Base-by-base conservation (phyloP, 352 stramenopile genomes). In the Globisporangium perplexum region DNA sequence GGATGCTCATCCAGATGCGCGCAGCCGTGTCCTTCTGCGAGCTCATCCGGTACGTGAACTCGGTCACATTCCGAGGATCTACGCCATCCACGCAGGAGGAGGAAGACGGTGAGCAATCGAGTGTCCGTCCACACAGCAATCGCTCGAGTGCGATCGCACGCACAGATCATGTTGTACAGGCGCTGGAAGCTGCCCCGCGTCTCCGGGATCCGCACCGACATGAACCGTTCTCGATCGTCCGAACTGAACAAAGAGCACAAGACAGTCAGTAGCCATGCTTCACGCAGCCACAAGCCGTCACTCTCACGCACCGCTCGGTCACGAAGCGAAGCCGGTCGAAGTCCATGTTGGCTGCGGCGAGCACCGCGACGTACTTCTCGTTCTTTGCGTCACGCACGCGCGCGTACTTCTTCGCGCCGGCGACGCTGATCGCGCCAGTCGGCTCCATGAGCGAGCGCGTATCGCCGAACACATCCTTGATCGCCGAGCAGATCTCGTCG, bases 311-410 rank as follows among this genome's bases (percentile, higher is more conserved):
- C 65, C 72, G 71, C 45, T 89, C 78, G 6, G 89, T 90, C 8
- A 99, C 91, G 60, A 99, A 98, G 38, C 96, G 86, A n/a, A 99
- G 79, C 18, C 97, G 89, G 69, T 99, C 95, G 76, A 99, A 99
- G 75, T 99, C 96, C 96, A 99, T 98, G 71, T 99, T 99, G n/a
- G 97, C 97, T 11, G 96, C 97, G 10, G 93, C 98, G 43, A 97
- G 85, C 46, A 99, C 90, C 7, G 93, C 95, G 14, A 98, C 93
- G 51, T 98, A 92, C 43, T 86, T 97, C 53, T 90, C 76, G 42
- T 89, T 73, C 33, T 63, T 48, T 2, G 63, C 60, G 24, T 75
- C 63, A 33, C 64, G 63, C 15, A 70, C 42, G 17, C 60, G 70
- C 30, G 95, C 84, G 70, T 98, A 98, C 49, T 98, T 98, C 64